These are phyloP conservation scores for Chlorella sp. DNA, from an alignment of 139 green algal genomes.

Conservation along the genomic window DNA sequence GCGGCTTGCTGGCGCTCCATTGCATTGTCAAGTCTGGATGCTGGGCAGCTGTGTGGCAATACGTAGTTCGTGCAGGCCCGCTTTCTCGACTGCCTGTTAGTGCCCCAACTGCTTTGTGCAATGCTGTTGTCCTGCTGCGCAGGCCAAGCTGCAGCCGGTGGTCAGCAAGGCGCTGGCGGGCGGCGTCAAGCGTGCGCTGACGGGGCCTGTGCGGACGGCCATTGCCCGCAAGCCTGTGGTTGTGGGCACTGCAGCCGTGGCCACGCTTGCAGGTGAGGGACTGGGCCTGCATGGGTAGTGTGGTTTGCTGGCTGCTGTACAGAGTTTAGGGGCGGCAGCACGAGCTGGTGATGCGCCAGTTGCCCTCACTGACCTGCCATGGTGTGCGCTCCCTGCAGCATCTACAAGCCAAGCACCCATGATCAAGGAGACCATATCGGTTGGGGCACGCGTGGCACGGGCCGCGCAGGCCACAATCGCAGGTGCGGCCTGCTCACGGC, in stretches of 20 bases:
- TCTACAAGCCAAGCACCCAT: background rate
- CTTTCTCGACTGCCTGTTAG: too few species aligned
- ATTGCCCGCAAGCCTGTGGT: slow-evolving; percentile 29
- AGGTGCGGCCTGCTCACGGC: too few species aligned
- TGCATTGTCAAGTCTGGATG: too few species aligned
- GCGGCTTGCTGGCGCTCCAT: too few species aligned
- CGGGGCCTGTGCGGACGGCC: slow-evolving; percentile 27
- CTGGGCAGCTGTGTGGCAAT: too few species aligned
- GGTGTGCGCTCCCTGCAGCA: background rate
- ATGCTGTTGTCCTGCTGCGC: too few species aligned
- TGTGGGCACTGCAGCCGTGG: slow-evolving; percentile 38
- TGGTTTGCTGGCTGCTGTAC: too few species aligned
- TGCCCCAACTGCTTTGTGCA: too few species aligned
- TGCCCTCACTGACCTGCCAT: background rate
- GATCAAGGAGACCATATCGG: slow-evolving; percentile 9
- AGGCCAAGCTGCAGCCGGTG: slow-evolving; percentile 11
- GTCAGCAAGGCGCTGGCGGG: background rate
- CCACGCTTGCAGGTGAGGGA: slow-evolving; percentile 30
- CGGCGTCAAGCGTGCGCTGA: slow-evolving; percentile 6
- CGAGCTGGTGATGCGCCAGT: too few species aligned
- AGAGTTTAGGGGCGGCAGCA: too few species aligned
- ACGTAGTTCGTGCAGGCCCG: too few species aligned
- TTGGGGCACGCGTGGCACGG: slow-evolving; percentile 29
- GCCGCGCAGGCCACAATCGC: slow-evolving; percentile 26
- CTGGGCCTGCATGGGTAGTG: background rate